These are phyloP conservation scores for Paraphaeosphaeria minitans DNA, from an alignment of 2,329 filamentous ascomycete genomes.

Conservation along the genomic window DNA sequence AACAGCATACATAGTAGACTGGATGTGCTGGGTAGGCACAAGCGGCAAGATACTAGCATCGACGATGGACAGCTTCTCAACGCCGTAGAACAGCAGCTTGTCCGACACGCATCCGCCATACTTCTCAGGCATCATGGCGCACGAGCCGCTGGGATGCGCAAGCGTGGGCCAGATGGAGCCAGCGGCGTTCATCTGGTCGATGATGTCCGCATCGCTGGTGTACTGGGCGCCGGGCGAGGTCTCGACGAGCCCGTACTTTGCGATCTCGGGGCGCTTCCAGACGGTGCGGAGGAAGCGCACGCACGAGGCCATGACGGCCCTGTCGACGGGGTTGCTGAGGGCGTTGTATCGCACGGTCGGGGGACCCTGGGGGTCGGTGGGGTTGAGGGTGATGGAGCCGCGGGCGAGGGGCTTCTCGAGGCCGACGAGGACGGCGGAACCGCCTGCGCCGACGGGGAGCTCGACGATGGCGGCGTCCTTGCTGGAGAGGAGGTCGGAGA, in stretches of 20 bases:
- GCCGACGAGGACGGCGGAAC: slow-evolving; percentile 27
- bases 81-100: slow-evolving; percentile 37
- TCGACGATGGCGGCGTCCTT: slow-evolving; percentile 34
- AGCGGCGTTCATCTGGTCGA: slow-evolving; percentile 23
- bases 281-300: slow-evolving; percentile 43
- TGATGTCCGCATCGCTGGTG: slow-evolving; percentile 33
- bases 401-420: slow-evolving; percentile 49
- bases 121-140: slow-evolving; percentile 42
- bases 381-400: slow-evolving; percentile 39
- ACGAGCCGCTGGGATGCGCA: slow-evolving; percentile 33
- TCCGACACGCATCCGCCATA: slow-evolving; percentile 36
- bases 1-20: slow-evolving; percentile 41
- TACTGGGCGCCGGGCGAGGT: slow-evolving; percentile 34
- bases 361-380: slow-evolving; percentile 32
- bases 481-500: slow-evolving; percentile 27
- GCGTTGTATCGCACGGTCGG: slow-evolving; percentile 36
- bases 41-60: slow-evolving; percentile 42
- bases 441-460: slow-evolving; percentile 43
- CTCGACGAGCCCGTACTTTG: slow-evolving; percentile 28
- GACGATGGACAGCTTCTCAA: slow-evolving; percentile 33
- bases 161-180: slow-evolving; percentile 29
- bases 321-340: slow-evolving; percentile 38
- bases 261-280: slow-evolving; percentile 34
- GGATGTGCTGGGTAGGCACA: slow-evolving; percentile 38
- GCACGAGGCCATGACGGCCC: slow-evolving; percentile 39